Base-by-base conservation (phyloP, 108 stramenopile genomes). In the Nitzschia inconspicua region DNA sequence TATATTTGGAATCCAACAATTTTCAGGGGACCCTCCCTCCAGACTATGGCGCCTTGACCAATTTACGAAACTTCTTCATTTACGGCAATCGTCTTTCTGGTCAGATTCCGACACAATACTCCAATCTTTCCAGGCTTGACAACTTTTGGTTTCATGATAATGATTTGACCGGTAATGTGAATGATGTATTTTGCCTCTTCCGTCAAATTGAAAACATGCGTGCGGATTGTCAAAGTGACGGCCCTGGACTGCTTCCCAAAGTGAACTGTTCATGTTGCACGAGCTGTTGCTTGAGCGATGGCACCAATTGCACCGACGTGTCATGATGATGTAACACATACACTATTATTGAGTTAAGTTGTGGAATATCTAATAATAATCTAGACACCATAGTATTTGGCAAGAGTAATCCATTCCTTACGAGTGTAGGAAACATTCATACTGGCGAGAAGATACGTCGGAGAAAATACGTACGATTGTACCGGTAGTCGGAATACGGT, bases 1-100 rank as follows among this genome's bases (percentile, higher is more conserved):
- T 70, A 8, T 48, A 49, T 27, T 9, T 70, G 18, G 31, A 54
- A 3, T 37, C 47, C 3, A 70, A 60, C 23, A 23, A 13, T 4
- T 37, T 70, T 7, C 29, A 41, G 18, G 82, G 82, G 3, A 57
- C 57, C 1, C 67, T 83, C 3, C 81, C 81, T 16, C 26, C 67
- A 9, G 58, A 70, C 9, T 65, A 74, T 41, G 78, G 78, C 18
- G 35, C 55, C 32, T 43, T 76, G 58, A 10, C 50, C 5, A 60
- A 65, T 26, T 36, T 82, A 31, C 60, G 53, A 32, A 27, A 43
- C 13, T 32, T 63, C 19, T 32, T 34, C 29, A 36, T 63, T 8
- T 25, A 40, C 13, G 35, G 3, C 2, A 53, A 52, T 24, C 23
- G 9, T 20, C 31, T 53, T 10, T 22, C 52, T 16, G 63, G 63